Percentiles rank a stretch among this genome's conserved stretches.
Evolutionary conservation across 192 early-diverging fungal species (phyloP).

Genomic region (Gigaspora rosea): DNA sequence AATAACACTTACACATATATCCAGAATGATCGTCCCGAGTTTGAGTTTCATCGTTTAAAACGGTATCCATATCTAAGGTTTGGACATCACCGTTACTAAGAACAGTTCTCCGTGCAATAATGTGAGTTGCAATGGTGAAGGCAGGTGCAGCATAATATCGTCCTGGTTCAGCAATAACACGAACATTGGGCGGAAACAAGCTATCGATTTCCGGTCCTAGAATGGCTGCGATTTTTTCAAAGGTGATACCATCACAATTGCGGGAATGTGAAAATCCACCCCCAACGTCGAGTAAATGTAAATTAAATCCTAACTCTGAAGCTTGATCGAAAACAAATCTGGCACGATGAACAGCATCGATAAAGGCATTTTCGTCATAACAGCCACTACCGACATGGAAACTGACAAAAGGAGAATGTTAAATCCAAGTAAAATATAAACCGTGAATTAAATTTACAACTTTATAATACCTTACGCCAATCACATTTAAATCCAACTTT

Average conservation of each 20-base stretch:
- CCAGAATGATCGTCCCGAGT: constrained; percentile 48
- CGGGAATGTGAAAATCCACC: constrained; percentile 93
- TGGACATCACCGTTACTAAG: constrained; percentile 38
- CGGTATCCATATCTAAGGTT: not conserved
- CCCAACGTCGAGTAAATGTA: constrained; percentile 82
- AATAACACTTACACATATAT: constrained; percentile 62
- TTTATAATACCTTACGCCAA: constrained; percentile 66
- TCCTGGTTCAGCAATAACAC: constrained; percentile 97
- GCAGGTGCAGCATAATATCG: constrained; percentile 94
- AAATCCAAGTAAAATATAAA: constrained; percentile 8
- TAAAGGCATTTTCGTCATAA: constrained; percentile 84
- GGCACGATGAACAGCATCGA: constrained; percentile 85
- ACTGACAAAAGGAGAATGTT: constrained; percentile 43
- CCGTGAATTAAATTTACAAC: not conserved
- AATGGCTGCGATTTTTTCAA: constrained; percentile 78
- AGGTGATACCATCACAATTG: constrained; percentile 74
- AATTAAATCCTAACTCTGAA: constrained; percentile 69
- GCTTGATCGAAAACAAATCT: constrained; percentile 89
- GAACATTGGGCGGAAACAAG: constrained; percentile 79
- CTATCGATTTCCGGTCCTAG: constrained; percentile 78
- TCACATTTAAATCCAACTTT: constrained; percentile 80
- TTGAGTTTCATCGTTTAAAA: constrained; percentile 17
- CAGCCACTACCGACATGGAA: constrained; percentile 99
- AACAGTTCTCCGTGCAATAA: constrained; percentile 87
- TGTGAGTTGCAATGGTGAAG: constrained; percentile 91